phyloP scores from a whole-genome alignment of 768 basidiomycete genomes.

The Suillus weaverae region DNA sequence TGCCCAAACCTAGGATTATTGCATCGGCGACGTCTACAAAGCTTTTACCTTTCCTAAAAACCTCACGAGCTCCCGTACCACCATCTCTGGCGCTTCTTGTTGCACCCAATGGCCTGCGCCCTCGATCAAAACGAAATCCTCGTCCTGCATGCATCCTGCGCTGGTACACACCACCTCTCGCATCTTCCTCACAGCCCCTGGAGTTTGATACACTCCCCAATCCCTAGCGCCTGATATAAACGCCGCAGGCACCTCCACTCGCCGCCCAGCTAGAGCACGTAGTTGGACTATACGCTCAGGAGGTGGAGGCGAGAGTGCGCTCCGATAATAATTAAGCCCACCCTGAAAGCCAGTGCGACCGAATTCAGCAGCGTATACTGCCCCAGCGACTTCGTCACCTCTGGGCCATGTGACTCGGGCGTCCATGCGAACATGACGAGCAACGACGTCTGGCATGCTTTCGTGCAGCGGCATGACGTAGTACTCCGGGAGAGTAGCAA shows the following conservation, averaged over 20 bases:
- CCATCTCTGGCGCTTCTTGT: conserved; percentile 49
- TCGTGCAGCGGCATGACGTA: conserved; percentile 59
- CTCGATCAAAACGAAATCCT: conserved; percentile 51
- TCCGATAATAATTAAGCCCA: conserved; percentile 59
- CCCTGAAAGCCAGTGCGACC: conserved; percentile 60
- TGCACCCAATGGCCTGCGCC: conserved; percentile 68
- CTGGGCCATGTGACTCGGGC: conserved; percentile 43
- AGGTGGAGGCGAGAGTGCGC: conserved; percentile 32
- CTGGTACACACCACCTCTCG: conserved; percentile 28
- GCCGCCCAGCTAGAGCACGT: conserved; percentile 44
- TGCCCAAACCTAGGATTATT: background rate
- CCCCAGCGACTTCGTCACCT: conserved; percentile 41
- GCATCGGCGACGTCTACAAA: background rate
- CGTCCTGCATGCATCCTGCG: conserved; percentile 13
- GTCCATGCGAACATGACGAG: conserved; percentile 33
- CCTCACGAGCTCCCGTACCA: conserved; percentile 39
- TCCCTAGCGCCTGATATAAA: conserved; percentile 57
- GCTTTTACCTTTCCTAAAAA: conserved; percentile 37
- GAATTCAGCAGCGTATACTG: conserved; percentile 51
- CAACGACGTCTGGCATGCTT: conserved; percentile 53
- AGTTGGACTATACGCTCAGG: conserved; percentile 40
- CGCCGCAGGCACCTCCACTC: conserved; percentile 53
- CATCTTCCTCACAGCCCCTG: conserved; percentile 51
- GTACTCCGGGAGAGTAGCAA: conserved; percentile 53
- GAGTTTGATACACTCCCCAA: conserved; percentile 61